Conservation (phyloP, 805 yeast species). For the Ogataea angusta region DNA sequence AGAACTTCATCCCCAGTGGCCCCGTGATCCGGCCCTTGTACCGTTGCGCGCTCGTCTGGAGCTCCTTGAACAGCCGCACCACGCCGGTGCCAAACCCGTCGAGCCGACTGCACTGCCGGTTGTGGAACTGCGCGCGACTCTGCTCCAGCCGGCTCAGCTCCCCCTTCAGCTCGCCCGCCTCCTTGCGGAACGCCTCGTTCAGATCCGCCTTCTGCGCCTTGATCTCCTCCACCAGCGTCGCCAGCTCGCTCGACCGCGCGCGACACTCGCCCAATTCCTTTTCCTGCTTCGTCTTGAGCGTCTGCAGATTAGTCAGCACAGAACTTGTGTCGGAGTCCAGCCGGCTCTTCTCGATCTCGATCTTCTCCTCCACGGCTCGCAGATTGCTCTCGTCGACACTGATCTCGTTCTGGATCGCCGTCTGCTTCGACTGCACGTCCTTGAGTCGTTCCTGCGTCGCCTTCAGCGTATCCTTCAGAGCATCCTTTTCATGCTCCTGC, state of each 20-base stretch:
- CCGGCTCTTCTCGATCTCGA: slow-evolving; percentile 34
- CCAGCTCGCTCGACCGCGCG: slow-evolving; percentile 14
- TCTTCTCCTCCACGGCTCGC: slow-evolving; percentile 26
- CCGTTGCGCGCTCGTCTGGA: slow-evolving; percentile 31
- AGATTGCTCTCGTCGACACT: slow-evolving; percentile 15
- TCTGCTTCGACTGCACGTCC: slow-evolving; percentile 24
- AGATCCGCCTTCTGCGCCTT: slow-evolving; percentile 15
- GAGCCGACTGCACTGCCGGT: slow-evolving; percentile 30
- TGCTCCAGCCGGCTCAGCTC: slow-evolving; percentile 25
- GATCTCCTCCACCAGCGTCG: slow-evolving; percentile 7
- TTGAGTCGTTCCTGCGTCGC: slow-evolving; percentile 23
- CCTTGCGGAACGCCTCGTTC: slow-evolving; percentile 9
- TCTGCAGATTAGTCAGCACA: slow-evolving; percentile 34
- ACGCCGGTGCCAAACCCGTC: slow-evolving; percentile 52
- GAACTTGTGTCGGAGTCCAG: slow-evolving; percentile 44
- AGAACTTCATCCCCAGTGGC: slow-evolving; percentile 67
- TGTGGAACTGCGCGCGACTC: slow-evolving; percentile 26
- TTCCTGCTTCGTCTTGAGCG: slow-evolving; percentile 16
- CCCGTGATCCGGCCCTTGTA: slow-evolving; percentile 65
- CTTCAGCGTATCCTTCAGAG: slow-evolving; percentile 15
- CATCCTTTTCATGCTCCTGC: slow-evolving; percentile 13
- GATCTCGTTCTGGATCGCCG: slow-evolving; percentile 18
- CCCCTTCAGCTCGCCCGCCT: slow-evolving; percentile 11
- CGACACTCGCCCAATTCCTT: slow-evolving; percentile 14
- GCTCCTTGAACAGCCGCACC: slow-evolving; percentile 39